Conservation (phyloP, 2,329 filamentous ascomycete genomes). For the Plectosphaerella plurivora region DNA sequence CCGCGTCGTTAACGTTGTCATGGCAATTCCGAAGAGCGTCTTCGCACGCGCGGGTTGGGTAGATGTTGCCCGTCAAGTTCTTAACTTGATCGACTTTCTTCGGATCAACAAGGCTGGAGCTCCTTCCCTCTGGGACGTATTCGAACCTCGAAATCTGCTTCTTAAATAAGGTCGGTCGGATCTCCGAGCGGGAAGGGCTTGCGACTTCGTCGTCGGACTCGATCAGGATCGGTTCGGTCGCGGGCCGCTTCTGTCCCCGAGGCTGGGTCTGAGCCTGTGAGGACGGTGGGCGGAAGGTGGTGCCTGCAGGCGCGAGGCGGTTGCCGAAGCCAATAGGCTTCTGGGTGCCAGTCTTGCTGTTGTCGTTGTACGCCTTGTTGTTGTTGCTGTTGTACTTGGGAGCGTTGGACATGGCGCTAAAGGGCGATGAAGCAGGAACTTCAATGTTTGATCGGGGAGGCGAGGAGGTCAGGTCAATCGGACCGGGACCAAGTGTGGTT, state of each 20-base stretch:
- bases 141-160: constrained; percentile 31
- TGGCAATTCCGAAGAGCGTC: constrained; percentile 25
- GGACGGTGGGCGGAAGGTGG: constrained; percentile 52
- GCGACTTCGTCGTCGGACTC: constrained; percentile 51
- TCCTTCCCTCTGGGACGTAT: constrained; percentile 43
- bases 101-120: constrained; percentile 16
- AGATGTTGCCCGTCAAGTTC: constrained; percentile 25
- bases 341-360: background rate
- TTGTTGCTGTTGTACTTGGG: constrained; percentile 3
- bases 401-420: constrained; percentile 24
- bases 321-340: background rate
- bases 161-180: constrained; percentile 55
- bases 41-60: constrained; percentile 23
- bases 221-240: constrained; percentile 38
- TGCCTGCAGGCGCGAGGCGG: constrained; percentile 72
- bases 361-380: background rate
- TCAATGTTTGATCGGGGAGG: constrained; percentile 53
- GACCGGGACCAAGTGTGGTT: constrained; percentile 23
- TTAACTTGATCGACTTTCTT: constrained; percentile 29
- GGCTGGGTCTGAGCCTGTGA: constrained; percentile 15
- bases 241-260: constrained; percentile 26
- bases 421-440: constrained; percentile 84
- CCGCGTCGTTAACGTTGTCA: constrained; percentile 29
- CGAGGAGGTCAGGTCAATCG: constrained; percentile 27
- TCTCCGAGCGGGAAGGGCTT: constrained; percentile 54